Conservation (phyloP, 176 grass and related monocot genomes). For the Typha latifolia region DNA sequence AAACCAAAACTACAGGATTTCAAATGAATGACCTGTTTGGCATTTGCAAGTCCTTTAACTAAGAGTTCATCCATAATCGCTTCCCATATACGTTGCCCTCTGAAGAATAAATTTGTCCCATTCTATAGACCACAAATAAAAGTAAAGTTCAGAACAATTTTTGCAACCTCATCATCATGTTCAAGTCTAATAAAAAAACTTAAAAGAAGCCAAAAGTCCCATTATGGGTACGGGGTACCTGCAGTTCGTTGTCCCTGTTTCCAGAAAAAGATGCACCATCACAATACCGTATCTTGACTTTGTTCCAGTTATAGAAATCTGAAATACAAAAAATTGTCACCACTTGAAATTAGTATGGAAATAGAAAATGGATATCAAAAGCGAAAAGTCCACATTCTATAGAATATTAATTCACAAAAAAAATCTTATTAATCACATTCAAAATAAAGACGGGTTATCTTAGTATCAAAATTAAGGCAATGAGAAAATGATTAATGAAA, state of each 20-base stretch:
- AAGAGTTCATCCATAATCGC: conserved; percentile 53
- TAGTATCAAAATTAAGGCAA: too few species aligned
- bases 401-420: neutral
- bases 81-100: conserved; percentile 67
- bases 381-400: neutral
- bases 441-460: too few species aligned
- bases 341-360: neutral
- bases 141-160: neutral
- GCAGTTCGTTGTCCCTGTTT: conserved; percentile 37
- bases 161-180: neutral
- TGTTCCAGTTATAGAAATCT: conserved; percentile 84
- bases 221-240: conserved; percentile 14
- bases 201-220: neutral
- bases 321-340: neutral
- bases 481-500: too few species aligned
- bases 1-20: neutral
- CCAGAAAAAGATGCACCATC: conserved; percentile 72
- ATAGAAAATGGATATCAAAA: neutral
- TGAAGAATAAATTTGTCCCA: conserved; percentile 48
- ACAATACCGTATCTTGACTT: conserved; percentile 73
- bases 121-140: conserved; percentile 18
- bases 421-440: neutral
- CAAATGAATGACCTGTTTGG: conserved; percentile 48
- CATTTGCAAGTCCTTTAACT: conserved; percentile 39
- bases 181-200: neutral